Evolutionary conservation across 208 protist species (phyloP), one percentile per base, ranked within the genome.

Genomic region (Acanthamoeba royreba): DNA sequence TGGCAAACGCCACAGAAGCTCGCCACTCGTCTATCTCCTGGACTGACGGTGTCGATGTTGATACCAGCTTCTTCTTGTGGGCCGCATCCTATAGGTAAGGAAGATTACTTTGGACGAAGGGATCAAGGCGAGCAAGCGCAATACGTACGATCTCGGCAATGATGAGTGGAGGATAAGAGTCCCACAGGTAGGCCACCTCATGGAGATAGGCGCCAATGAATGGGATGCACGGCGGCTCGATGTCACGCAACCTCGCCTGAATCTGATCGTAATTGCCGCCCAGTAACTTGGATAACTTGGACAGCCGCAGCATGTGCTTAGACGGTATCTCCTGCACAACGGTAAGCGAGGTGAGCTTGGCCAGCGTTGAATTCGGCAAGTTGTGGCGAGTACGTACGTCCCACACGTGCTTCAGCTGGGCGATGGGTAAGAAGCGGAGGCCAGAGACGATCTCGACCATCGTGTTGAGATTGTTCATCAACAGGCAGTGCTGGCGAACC

Each of bases 111-210:
- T 28, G 19, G n/a, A 61, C n/a, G 19, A 28, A 69, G 33, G 33
- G 58, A 3, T 69, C 28, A 69, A 69, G 58, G 33, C 4, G 4
- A 69, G 33, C 4, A 69, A 69, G 3, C 28, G 33, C 58, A 35
- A 25, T 61, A 28, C 53, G 53, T 49, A 85, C 74, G 45, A 53
- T 85, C n/a, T 85, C 74, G n/a, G 74, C 9, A n/a, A 35, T 85
- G 74, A 85, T n/a, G 28, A 85, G n/a, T 9, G 77, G 42, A 8
- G 77, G 77, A 43, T 85, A 85, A n/a, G 74, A 33, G 74, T 97
- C 96, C 22, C 97, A 96, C 33, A 97, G 96, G 58, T 97, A 96
- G 2, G 95, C 95, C 2, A 97, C 45, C 63, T 97, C 96, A 17
- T 95, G 95, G 38, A 97, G 87, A 52, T 96, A 97, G 15, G 96